Evolutionary conservation across 345 rosid genomes (phyloP).

Genomic region (Leavenworthia alabamica): DNA sequence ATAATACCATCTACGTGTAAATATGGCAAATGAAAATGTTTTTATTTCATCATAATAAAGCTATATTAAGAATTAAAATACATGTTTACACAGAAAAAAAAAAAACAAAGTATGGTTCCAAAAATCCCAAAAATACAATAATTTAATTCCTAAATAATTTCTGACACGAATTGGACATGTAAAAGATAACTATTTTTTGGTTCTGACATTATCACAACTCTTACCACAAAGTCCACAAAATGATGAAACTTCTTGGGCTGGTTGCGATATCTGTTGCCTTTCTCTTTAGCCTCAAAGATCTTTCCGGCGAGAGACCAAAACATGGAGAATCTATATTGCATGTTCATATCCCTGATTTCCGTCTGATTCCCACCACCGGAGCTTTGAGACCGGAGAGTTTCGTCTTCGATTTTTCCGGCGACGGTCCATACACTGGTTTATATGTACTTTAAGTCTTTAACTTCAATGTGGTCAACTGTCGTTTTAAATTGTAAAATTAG

Average conservation of each 20-base stretch:
- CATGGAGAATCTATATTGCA: slow-evolving; percentile 20
- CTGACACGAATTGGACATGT: no score
- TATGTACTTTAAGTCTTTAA: slow-evolving; percentile 19
- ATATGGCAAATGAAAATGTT: no score
- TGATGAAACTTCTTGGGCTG: slow-evolving; percentile 17
- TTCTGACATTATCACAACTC: no score
- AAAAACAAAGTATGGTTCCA: no score
- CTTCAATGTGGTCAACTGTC: slow-evolving; percentile 12
- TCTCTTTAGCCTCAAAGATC: neutral
- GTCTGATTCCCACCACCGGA: slow-evolving; percentile 28
- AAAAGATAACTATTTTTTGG: no score
- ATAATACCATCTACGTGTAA: no score
- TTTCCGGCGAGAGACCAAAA: slow-evolving; percentile 9
- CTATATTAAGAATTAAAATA: no score
- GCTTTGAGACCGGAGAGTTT: slow-evolving; percentile 63
- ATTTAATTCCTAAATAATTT: no score
- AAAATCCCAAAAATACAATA: no score
- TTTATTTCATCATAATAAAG: no score
- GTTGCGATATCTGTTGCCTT: slow-evolving; percentile 5
- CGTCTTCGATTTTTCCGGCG: slow-evolving; percentile 45
- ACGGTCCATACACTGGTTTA: slow-evolving; percentile 62
- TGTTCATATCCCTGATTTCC: slow-evolving; percentile 10
- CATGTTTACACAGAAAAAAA: no score
- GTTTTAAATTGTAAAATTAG: neutral
- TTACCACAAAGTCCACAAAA: neutral